Evolutionary conservation across 2,329 filamentous ascomycete species (phyloP).

Genomic region (Dothistroma pini): DNA sequence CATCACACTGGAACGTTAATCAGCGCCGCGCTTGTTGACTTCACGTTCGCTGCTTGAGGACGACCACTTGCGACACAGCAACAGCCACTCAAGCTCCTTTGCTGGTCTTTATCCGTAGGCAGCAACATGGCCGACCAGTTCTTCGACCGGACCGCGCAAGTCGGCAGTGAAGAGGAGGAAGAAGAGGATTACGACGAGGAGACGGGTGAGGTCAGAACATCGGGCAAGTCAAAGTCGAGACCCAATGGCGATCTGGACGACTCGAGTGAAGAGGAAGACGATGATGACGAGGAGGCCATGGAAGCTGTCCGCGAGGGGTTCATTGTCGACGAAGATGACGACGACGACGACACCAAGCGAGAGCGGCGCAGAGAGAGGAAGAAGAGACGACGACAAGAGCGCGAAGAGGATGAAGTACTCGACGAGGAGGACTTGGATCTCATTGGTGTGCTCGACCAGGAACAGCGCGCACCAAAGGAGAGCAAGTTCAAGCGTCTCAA

Average conservation of each 20-base stretch:
- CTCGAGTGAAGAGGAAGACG: conserved; percentile 80
- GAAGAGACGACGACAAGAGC: conserved; percentile 70
- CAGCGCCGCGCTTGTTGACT: background rate
- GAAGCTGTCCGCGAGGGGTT: conserved; percentile 81
- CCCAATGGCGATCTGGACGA: conserved; percentile 60
- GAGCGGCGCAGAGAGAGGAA: conserved; percentile 66
- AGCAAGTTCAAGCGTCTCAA: conserved; percentile 96
- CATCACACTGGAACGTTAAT: background rate
- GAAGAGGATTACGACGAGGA: conserved; percentile 84
- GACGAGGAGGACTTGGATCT: conserved; percentile 96
- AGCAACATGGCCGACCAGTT: conserved; percentile 49
- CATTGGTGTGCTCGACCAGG: conserved; percentile 77
- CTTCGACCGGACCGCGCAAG: conserved; percentile 78
- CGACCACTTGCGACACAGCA: background rate
- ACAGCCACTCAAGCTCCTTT: conserved; percentile 1
- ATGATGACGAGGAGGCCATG: conserved; percentile 85
- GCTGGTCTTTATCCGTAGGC: background rate
- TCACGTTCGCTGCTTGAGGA: background rate
- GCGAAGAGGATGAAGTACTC: conserved; percentile 76
- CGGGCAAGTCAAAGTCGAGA: conserved; percentile 35
- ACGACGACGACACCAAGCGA: conserved; percentile 60
- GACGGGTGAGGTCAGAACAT: conserved; percentile 54
- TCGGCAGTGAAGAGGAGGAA: conserved; percentile 79
- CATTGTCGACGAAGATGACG: conserved; percentile 88
- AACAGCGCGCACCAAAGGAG: conserved; percentile 63